Conservation (phyloP, 177 flowering plant genomes). For the Vitis hybrid region DNA sequence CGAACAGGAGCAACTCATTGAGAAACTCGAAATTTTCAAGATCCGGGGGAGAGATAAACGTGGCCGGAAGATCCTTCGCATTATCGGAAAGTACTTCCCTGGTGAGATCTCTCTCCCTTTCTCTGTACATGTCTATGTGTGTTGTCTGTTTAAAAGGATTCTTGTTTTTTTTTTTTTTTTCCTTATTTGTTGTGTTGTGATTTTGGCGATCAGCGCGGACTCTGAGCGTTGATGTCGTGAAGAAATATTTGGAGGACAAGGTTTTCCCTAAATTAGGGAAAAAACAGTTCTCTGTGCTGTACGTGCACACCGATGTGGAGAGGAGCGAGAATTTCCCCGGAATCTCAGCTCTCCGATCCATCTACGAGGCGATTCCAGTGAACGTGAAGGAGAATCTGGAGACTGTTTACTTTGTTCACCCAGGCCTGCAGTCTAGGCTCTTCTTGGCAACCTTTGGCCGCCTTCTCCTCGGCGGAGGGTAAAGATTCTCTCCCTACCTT, state of each 20-base stretch:
- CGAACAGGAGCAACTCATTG: constrained; percentile 45
- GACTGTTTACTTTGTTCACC: constrained; percentile 79
- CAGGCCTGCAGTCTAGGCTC: constrained; percentile 70
- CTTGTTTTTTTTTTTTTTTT: background rate
- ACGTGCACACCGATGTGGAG: constrained; percentile 69
- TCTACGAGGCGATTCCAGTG: constrained; percentile 71
- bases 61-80: constrained; percentile 41
- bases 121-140: background rate
- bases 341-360: constrained; percentile 55
- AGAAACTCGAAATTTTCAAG: constrained; percentile 55
- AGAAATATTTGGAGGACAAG: constrained; percentile 62
- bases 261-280: constrained; percentile 50
- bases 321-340: constrained; percentile 74
- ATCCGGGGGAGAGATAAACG: constrained; percentile 71
- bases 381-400: constrained; percentile 57
- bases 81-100: constrained; percentile 34
- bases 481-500: constrained; percentile 5
- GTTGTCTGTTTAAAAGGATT: background rate
- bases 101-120: constrained; percentile 12
- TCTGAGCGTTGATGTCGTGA: constrained; percentile 47
- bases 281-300: constrained; percentile 60
- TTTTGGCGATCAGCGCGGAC: constrained; percentile 40
- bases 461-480: constrained; percentile 71
- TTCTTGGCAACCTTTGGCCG: constrained; percentile 92
- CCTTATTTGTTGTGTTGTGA: background rate